Percentiles rank a stretch among this genome's conserved stretches.
Evolutionary conservation across 257 asterid species (phyloP).

Genomic region (Nicotiana attenuata): DNA sequence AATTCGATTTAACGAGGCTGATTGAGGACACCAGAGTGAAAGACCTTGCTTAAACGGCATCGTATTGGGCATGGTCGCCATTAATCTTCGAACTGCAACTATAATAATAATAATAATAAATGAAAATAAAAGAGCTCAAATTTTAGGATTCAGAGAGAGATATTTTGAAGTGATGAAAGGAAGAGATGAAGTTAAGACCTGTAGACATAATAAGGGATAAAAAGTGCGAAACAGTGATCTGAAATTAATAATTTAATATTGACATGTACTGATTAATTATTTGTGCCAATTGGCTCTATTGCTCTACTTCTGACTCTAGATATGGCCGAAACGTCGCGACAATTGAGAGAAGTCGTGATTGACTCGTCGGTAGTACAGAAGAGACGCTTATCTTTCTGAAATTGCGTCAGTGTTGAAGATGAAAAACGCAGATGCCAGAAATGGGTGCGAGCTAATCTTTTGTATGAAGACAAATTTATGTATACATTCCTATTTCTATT

Average conservation of each 20-base stretch:
- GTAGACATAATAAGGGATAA: background rate
- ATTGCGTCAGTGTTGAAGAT: background rate
- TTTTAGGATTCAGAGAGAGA: background rate
- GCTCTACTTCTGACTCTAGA: background rate
- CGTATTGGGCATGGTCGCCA: conserved; percentile 47
- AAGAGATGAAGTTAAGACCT: conserved; percentile 11
- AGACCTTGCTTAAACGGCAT: conserved; percentile 61
- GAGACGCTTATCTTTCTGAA: background rate
- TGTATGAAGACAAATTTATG: background rate
- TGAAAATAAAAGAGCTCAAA: conserved; percentile 9
- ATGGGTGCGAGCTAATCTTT: background rate
- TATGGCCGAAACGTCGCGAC: background rate
- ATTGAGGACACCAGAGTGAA: conserved; percentile 53
- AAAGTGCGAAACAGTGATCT: background rate
- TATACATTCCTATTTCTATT: too few species aligned
- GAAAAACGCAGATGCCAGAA: background rate
- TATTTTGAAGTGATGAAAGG: background rate
- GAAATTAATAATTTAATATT: conserved; percentile 2
- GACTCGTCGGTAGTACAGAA: background rate
- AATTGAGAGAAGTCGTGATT: background rate
- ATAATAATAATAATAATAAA: conserved; percentile 1
- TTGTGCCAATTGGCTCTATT: background rate
- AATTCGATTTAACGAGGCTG: conserved; percentile 42
- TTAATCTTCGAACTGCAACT: conserved; percentile 36
- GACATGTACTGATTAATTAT: background rate